These are phyloP conservation scores for Ceratocystis huliohia DNA, from an alignment of 2,329 filamentous ascomycete genomes.

Conservation along the genomic window DNA sequence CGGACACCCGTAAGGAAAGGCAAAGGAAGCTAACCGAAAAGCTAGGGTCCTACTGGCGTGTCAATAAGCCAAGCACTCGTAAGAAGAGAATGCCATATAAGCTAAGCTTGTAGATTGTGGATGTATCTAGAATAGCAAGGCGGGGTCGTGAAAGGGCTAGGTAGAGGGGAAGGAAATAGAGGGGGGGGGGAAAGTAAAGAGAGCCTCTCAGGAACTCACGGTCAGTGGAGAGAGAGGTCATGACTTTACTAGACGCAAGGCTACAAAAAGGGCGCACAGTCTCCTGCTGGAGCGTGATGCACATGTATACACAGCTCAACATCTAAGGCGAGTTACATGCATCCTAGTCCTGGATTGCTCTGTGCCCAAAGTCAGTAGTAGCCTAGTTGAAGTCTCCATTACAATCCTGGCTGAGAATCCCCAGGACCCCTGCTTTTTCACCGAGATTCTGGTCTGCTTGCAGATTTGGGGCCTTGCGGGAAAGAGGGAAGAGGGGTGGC, in stretches of 20 bases:
- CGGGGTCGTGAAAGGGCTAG: too few species aligned
- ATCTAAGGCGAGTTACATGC: neutral
- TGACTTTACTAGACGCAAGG: neutral
- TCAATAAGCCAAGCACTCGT: too few species aligned
- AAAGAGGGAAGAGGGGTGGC: neutral
- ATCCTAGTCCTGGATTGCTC: neutral
- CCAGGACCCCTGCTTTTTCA: constrained; percentile 19
- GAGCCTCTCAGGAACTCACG: neutral
- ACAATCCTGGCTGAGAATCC: constrained; percentile 10
- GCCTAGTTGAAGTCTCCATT: constrained; percentile 10
- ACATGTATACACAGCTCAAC: neutral
- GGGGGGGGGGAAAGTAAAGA: neutral
- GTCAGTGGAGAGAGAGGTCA: neutral
- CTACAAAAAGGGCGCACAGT: neutral
- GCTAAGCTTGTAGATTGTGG: too few species aligned
- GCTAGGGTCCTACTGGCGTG: too few species aligned
- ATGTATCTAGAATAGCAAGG: too few species aligned
- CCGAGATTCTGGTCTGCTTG: constrained; percentile 20
- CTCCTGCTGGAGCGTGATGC: neutral
- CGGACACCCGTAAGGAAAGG: too few species aligned
- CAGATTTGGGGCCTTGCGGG: constrained; percentile 8
- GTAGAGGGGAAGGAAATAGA: too few species aligned
- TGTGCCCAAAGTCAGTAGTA: constrained; percentile 2
- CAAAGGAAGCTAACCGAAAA: too few species aligned
- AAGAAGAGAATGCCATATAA: too few species aligned